Conservation (phyloP, 805 yeast genomes). For the Saccharomyces jurei region DNA sequence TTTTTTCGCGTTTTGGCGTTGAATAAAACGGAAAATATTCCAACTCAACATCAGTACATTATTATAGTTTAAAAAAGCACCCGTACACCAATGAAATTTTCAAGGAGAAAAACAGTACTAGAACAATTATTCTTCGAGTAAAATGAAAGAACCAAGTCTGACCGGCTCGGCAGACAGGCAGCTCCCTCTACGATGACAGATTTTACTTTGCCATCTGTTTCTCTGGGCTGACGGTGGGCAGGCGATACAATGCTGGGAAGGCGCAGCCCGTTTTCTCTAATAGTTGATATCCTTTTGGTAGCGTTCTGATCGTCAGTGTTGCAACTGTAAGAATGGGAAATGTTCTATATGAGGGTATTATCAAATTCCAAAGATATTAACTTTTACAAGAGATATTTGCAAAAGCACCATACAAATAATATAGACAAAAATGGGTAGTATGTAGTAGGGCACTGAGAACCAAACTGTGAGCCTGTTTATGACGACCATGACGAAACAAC, state of each 20-base stretch:
- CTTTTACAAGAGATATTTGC: background rate
- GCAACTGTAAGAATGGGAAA: background rate
- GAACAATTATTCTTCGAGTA: too few relatives aligned
- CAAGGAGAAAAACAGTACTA: too few relatives aligned
- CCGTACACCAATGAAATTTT: background rate
- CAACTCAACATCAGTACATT: background rate
- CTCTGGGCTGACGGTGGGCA: background rate
- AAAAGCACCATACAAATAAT: conserved; percentile 2
- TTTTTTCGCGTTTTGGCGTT: background rate
- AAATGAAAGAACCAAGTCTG: too few relatives aligned
- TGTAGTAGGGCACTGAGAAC: conserved; percentile 33
- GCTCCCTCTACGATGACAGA: background rate
- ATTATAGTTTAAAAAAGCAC: background rate
- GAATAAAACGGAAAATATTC: background rate
- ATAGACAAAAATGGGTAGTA: conserved; percentile 66
- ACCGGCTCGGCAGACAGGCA: background rate
- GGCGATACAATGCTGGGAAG: background rate
- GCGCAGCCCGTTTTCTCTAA: background rate
- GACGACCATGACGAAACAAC: background rate
- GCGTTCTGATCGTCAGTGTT: background rate
- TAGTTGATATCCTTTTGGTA: background rate
- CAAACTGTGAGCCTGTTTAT: background rate
- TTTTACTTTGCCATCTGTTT: background rate
- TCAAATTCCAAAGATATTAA: background rate
- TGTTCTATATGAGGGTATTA: background rate